Conservation (phyloP, 495 filamentous ascomycete genomes). For the Trichoderma gamsii region DNA sequence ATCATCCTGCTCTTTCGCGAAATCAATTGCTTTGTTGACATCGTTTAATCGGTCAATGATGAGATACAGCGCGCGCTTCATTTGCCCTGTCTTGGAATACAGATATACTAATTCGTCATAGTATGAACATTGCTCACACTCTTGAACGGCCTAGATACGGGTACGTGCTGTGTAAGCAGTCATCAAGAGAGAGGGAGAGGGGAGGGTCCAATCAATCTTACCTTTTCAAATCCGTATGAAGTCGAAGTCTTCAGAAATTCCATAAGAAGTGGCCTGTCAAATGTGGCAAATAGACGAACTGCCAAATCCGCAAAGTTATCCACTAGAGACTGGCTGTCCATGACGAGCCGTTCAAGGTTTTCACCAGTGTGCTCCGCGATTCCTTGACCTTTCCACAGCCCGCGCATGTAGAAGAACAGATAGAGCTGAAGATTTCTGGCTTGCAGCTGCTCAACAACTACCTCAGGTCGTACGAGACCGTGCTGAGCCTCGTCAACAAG, state of each 20-base stretch:
- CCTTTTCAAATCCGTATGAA: constrained; percentile 72
- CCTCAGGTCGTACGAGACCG: constrained; percentile 71
- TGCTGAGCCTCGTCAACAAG: constrained; percentile 87
- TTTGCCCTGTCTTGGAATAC: constrained; percentile 88
- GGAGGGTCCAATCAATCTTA: constrained; percentile 16
- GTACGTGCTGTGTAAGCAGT: background rate
- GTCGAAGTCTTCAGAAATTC: constrained; percentile 79
- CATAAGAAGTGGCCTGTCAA: constrained; percentile 73
- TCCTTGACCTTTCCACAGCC: constrained; percentile 71
- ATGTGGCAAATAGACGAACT: constrained; percentile 76
- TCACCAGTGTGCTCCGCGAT: constrained; percentile 38
- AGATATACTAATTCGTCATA: constrained; percentile 89
- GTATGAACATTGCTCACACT: constrained; percentile 72
- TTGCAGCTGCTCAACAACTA: constrained; percentile 70
- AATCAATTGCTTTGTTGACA: constrained; percentile 84
- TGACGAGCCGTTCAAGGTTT: constrained; percentile 38
- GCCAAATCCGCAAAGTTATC: constrained; percentile 81
- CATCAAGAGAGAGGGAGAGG: background rate
- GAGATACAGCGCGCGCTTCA: constrained; percentile 79
- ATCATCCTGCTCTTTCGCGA: constrained; percentile 88
- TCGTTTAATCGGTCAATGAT: constrained; percentile 86
- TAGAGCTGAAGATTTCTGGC: constrained; percentile 55
- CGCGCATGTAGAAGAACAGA: constrained; percentile 84
- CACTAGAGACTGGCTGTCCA: constrained; percentile 68
- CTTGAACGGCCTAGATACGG: constrained; percentile 51